Conservation (phyloP, 306 rosid species). For the Begonia peltatifolia region DNA sequence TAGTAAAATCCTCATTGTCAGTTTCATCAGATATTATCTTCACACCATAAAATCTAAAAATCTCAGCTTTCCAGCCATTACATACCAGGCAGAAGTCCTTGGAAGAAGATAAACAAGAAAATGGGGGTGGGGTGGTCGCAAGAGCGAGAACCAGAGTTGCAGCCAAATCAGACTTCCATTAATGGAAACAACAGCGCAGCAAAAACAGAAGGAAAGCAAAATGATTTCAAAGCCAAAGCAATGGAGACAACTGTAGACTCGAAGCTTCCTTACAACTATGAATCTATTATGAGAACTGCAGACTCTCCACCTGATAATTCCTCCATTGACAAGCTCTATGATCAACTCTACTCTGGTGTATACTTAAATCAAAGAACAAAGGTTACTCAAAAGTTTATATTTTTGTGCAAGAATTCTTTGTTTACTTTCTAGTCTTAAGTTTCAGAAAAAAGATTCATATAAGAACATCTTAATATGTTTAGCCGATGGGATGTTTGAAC, state of each 20-base stretch:
- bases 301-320: slow-evolving; percentile 11
- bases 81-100: not conserved
- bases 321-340: slow-evolving; percentile 6
- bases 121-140: slow-evolving; percentile 5
- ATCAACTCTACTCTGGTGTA: slow-evolving; percentile 17
- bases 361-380: slow-evolving; percentile 17
- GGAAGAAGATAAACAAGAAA: not conserved
- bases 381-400: slow-evolving; percentile 7
- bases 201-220: not conserved
- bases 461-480: too few relatives aligned
- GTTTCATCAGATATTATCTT: too few relatives aligned
- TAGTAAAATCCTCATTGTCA: too few relatives aligned
- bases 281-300: slow-evolving; percentile 18
- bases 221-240: not conserved
- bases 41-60: too few relatives aligned
- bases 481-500: too few relatives aligned
- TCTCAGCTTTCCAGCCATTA: too few relatives aligned
- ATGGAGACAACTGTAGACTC: not conserved
- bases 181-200: not conserved
- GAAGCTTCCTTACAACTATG: slow-evolving; percentile 7
- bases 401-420: not conserved
- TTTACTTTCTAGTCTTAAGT: too few relatives aligned
- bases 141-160: not conserved
- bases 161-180: not conserved
- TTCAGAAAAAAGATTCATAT: too few relatives aligned